Evolutionary conservation across 2,329 filamentous ascomycete species (phyloP).

Genomic region (Diaporthe vaccinii): DNA sequence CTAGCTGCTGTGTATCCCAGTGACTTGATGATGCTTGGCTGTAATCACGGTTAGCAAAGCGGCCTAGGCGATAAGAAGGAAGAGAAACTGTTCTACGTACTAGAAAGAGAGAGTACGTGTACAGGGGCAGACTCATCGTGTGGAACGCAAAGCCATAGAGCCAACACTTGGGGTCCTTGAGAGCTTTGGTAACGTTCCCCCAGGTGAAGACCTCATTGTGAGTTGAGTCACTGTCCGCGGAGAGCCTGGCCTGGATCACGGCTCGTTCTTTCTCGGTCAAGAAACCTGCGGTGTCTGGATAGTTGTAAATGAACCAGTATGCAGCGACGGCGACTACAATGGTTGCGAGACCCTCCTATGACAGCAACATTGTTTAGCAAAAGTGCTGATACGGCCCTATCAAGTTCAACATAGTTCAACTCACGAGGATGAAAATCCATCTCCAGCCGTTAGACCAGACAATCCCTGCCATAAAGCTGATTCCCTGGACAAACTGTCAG

Average conservation of each 20-base stretch:
- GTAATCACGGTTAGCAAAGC: neutral
- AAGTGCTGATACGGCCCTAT: neutral
- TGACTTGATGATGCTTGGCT: conserved; percentile 67
- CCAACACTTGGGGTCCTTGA: conserved; percentile 79
- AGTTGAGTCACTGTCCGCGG: conserved; percentile 77
- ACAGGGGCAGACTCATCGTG: conserved; percentile 76
- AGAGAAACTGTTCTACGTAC: conserved; percentile 48
- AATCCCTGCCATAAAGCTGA: conserved; percentile 65
- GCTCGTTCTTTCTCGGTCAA: conserved; percentile 66
- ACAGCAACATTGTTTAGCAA: neutral
- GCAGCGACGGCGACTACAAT: conserved; percentile 63
- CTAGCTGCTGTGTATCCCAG: conserved; percentile 67
- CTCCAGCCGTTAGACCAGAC: conserved; percentile 67
- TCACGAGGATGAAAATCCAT: conserved; percentile 73
- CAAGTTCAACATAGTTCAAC: conserved; percentile 24
- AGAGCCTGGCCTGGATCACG: conserved; percentile 73
- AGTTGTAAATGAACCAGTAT: conserved; percentile 76
- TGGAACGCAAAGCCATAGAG: conserved; percentile 80
- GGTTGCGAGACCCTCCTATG: conserved; percentile 67
- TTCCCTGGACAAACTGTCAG: conserved; percentile 54
- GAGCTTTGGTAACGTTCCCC: conserved; percentile 72
- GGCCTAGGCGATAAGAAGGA: neutral
- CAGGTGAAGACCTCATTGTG: conserved; percentile 78
- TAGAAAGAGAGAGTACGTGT: conserved; percentile 69
- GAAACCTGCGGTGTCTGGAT: conserved; percentile 71